These are phyloP conservation scores for Penicillium diatomitis DNA, from an alignment of 495 filamentous ascomycete genomes.

Conservation along the genomic window DNA sequence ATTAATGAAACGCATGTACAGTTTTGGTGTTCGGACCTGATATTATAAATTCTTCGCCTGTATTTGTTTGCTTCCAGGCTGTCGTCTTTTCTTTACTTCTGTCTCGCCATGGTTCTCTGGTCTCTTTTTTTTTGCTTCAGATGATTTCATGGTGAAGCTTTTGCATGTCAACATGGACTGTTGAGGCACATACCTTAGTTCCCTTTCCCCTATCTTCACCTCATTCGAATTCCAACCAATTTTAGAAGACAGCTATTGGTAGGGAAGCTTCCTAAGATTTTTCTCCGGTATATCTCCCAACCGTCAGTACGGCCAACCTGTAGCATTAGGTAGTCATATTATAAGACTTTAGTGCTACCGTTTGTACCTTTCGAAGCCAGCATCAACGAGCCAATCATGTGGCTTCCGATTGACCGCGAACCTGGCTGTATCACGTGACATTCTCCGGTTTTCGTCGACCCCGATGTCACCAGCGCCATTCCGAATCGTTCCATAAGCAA, in stretches of 20 bases:
- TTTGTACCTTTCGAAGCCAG: too few species aligned
- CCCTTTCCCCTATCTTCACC: neutral
- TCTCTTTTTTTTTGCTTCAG: neutral
- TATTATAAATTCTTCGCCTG: conserved; percentile 20
- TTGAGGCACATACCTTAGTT: conserved; percentile 18
- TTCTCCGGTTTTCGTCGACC: conserved; percentile 34
- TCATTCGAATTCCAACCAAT: neutral
- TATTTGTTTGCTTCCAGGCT: conserved; percentile 21
- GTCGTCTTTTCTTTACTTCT: conserved; percentile 6
- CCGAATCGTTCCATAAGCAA: conserved; percentile 18
- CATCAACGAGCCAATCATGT: neutral
- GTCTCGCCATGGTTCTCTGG: neutral
- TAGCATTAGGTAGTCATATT: too few species aligned
- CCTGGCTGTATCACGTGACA: conserved; percentile 9
- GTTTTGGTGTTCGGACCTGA: conserved; percentile 24
- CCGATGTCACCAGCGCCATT: conserved; percentile 12
- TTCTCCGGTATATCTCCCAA: too few species aligned
- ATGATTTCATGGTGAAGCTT: conserved; percentile 10
- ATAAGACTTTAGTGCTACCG: too few species aligned
- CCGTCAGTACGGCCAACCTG: too few species aligned
- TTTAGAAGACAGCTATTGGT: neutral
- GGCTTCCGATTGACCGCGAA: conserved; percentile 20
- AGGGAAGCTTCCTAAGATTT: too few species aligned
- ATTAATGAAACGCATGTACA: conserved; percentile 47
- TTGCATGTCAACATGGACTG: conserved; percentile 13